These are phyloP conservation scores for Platismatia glauca DNA, from an alignment of 495 filamentous ascomycete genomes.

Conservation along the genomic window DNA sequence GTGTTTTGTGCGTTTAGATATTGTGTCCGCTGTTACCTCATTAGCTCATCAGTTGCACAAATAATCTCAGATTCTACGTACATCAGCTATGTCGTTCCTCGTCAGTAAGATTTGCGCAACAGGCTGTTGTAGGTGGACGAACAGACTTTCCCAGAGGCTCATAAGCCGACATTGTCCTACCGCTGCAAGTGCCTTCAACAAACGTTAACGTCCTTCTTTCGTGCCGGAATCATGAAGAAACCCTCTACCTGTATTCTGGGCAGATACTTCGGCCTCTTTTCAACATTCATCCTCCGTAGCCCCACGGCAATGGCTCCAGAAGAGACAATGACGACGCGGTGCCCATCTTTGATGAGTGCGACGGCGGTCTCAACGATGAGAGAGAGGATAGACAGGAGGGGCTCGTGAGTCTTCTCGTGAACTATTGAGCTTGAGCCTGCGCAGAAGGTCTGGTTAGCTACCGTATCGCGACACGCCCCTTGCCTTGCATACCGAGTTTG, in stretches of 20 bases:
- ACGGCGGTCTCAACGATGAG: conserved; percentile 89
- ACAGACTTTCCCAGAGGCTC: conserved; percentile 89
- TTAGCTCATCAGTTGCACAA: background rate
- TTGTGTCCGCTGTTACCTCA: conserved; percentile 61
- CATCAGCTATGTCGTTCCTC: conserved; percentile 94
- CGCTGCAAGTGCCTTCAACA: conserved; percentile 73
- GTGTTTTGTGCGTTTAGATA: conserved; percentile 96
- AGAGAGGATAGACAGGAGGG: conserved; percentile 82
- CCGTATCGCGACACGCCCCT: background rate
- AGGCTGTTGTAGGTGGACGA: conserved; percentile 75
- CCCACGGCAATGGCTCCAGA: conserved; percentile 95
- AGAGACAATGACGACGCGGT: conserved; percentile 89
- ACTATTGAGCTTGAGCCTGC: conserved; percentile 96
- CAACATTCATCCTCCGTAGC: conserved; percentile 77
- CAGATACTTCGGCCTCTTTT: conserved; percentile 80
- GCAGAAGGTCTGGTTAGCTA: conserved; percentile 4
- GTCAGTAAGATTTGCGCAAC: conserved; percentile 92
- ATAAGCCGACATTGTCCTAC: conserved; percentile 95
- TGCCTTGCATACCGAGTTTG: conserved; percentile 66
- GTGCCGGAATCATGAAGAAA: no score
- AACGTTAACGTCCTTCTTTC: background rate
- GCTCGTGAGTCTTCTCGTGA: conserved; percentile 92
- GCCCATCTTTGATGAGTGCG: conserved; percentile 76
- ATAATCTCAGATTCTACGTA: conserved; percentile 32
- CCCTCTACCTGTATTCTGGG: conserved; percentile 63